These are phyloP conservation scores for Dicorynia guianensis DNA, from an alignment of 306 rosid genomes.

Conservation along the genomic window DNA sequence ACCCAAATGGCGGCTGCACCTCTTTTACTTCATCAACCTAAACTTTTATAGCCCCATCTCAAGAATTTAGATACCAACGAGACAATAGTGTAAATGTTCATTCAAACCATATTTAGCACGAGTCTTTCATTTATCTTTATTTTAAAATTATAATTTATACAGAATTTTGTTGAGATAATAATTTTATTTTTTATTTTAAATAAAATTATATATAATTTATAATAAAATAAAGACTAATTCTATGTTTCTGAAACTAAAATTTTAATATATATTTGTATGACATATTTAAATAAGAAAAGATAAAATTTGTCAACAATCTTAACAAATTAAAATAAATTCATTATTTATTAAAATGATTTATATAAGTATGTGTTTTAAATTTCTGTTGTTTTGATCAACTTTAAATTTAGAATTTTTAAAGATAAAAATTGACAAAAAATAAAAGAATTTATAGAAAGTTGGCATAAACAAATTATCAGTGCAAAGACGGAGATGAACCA, in stretches of 20 bases:
- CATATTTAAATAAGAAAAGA: neutral
- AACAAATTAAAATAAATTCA: too few species aligned
- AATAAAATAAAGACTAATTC: too few species aligned
- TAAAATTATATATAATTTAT: too few species aligned
- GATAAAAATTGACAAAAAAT: neutral
- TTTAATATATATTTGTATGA: too few species aligned
- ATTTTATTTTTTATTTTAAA: neutral
- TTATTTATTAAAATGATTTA: too few species aligned
- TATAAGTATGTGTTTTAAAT: too few species aligned
- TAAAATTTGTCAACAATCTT: neutral
- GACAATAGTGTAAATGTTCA: neutral
- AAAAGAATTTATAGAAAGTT: neutral
- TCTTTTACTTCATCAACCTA: neutral
- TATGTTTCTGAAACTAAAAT: too few species aligned
- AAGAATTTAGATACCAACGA: neutral
- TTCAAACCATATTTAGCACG: neutral
- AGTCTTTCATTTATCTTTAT: neutral
- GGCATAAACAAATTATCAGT: neutral
- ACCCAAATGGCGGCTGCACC: constrained; percentile 14
- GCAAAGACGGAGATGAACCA: constrained; percentile 39
- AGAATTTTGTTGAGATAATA: neutral
- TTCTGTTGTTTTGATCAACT: constrained; percentile 27
- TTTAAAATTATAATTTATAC: neutral
- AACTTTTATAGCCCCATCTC: too few species aligned
- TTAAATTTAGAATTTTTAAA: too few species aligned